A percentile compares a stretch with the other conserved stretches of the same genome.
These are phyloP conservation scores for Fusarium heterosporum DNA, from an alignment of 2,329 filamentous ascomycete genomes.

Conservation along the genomic window DNA sequence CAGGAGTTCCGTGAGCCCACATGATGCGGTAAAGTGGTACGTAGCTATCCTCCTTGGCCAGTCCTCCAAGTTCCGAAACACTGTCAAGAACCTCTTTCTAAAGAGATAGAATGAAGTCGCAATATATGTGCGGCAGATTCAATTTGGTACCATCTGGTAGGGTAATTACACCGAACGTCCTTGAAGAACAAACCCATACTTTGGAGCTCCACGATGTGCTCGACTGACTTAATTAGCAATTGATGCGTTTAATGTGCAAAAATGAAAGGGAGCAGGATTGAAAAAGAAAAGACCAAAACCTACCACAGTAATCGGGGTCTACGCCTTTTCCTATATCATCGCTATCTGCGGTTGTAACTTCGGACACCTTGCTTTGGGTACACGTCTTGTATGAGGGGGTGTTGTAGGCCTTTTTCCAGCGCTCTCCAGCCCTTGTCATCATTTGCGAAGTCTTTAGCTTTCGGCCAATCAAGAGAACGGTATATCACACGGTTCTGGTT, in stretches of 20 bases:
- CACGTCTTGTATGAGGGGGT: conserved; percentile 3
- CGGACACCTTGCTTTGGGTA: background rate
- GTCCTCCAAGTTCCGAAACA: conserved; percentile 1
- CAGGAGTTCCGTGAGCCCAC: conserved; percentile 3
- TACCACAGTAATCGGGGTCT: conserved; percentile 6
- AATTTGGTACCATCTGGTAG: background rate
- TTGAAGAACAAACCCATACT: conserved; percentile 12
- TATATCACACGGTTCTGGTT: background rate
- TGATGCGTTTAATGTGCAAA: conserved; percentile 1
- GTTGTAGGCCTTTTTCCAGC: conserved; percentile 13
- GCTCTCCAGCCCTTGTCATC: conserved; percentile 14
- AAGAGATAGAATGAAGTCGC: conserved; percentile 6
- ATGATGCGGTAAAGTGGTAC: conserved; percentile 7
- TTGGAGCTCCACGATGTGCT: conserved; percentile 18
- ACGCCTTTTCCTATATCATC: background rate
- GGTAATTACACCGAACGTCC: conserved; percentile 1
- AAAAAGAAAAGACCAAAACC: conserved; percentile 5
- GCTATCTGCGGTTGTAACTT: background rate
- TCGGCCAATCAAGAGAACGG: conserved; percentile 1
- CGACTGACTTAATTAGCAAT: conserved; percentile 5
- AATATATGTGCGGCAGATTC: conserved; percentile 12
- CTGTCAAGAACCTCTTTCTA: conserved; percentile 5
- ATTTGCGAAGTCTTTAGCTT: background rate
- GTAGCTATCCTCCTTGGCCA: conserved; percentile 3
- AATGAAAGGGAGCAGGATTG: background rate